These are phyloP conservation scores for Guadua angustifolia DNA, from an alignment of 176 grass and related monocot species.

Conservation along the genomic window DNA sequence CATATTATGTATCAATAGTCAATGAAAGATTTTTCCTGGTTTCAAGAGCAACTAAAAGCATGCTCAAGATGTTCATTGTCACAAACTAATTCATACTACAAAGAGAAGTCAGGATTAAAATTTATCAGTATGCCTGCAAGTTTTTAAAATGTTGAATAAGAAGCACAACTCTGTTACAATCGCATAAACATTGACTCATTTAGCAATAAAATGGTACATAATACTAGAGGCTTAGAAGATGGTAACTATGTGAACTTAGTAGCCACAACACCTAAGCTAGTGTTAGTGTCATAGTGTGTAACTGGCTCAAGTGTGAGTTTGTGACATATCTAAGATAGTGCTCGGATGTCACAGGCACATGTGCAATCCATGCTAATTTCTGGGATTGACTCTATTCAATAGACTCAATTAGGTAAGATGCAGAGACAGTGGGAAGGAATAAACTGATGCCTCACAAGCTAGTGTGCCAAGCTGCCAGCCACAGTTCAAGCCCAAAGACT, in stretches of 20 bases:
- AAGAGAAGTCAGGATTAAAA: neutral
- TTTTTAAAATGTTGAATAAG: constrained; percentile 15
- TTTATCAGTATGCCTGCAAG: constrained; percentile 2
- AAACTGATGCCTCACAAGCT: neutral
- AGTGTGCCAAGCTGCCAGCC: neutral
- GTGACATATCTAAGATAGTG: neutral
- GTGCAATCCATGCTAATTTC: neutral
- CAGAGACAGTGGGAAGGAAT: neutral
- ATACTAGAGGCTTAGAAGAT: neutral
- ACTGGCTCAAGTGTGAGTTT: neutral
- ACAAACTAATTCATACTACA: constrained; percentile 10
- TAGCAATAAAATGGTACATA: constrained; percentile 24
- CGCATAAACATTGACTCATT: neutral
- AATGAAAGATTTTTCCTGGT: neutral
- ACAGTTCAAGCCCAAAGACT: neutral
- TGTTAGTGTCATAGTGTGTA: neutral
- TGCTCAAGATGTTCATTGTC: neutral
- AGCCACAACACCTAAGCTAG: neutral
- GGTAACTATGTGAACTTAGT: neutral
- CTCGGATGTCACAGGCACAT: neutral
- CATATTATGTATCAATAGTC: neutral
- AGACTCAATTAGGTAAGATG: neutral
- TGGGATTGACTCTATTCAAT: neutral
- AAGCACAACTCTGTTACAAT: neutral
- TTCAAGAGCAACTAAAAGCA: neutral